Conservation (phyloP, 140 eudicot genomes). For the Cichorium intybus region DNA sequence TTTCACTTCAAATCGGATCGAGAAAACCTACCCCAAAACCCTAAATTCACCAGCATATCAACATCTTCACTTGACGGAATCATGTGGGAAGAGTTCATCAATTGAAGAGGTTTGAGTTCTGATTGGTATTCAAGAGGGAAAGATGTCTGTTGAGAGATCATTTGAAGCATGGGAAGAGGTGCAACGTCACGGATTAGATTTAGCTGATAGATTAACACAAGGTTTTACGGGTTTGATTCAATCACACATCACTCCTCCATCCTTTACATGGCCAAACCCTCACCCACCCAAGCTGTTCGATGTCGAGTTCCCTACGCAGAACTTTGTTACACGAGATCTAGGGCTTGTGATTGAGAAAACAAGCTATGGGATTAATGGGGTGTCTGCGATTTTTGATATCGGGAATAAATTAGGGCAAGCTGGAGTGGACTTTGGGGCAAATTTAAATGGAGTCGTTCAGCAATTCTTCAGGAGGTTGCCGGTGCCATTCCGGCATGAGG, state of each 20-base stretch:
- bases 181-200: conserved; percentile 81
- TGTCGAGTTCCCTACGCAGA: conserved; percentile 59
- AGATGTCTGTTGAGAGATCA: conserved; percentile 74
- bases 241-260: conserved; percentile 80
- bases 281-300: conserved; percentile 54
- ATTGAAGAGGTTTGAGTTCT: background rate
- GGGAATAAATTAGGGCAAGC: conserved; percentile 86
- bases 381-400: conserved; percentile 66
- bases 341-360: conserved; percentile 43
- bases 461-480: conserved; percentile 66
- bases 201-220: conserved; percentile 77
- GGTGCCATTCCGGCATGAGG: conserved; percentile 48
- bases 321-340: conserved; percentile 47
- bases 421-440: conserved; percentile 82
- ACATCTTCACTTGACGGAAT: background rate
- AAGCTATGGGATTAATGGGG: conserved; percentile 44
- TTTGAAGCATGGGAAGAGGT: conserved; percentile 96
- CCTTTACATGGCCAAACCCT: conserved; percentile 68
- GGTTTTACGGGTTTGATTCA: conserved; percentile 76
- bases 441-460: conserved; percentile 63
- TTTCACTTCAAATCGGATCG: background rate
- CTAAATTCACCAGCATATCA: conserved; percentile 4
- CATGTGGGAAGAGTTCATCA: background rate
- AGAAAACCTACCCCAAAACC: conserved; percentile 11
- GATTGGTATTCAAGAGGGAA: background rate